Evolutionary conservation across 1,139 yeast species (phyloP), one percentile per base, ranked within the genome.

Genomic region (Komagataea norvegica): DNA sequence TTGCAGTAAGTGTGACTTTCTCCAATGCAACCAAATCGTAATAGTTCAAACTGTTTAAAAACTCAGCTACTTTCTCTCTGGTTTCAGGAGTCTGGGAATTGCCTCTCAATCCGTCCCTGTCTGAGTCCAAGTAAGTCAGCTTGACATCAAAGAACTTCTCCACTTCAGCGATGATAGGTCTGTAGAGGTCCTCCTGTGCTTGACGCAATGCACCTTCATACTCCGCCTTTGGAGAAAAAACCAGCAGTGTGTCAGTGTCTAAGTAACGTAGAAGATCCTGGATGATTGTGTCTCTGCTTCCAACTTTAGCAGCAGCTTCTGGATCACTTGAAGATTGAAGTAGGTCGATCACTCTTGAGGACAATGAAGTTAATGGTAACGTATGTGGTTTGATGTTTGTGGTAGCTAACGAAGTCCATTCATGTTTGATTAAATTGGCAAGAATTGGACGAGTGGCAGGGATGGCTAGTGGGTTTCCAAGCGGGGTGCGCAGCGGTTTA

Each of bases 241-340:
- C 87, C 35, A 91, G 69, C 49, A 95, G 67, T 2, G 97, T 88
- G 58, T 91, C 98, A 1, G 98, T 91, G 56, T 91, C 98, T 40
- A 93, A 67, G 56, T 88, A 91, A 41, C 91, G 78, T 52, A 89
- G 65, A 46, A 91, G 57, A 45, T 72, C 70, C 35, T 65, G 56
- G 45, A 74, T 72, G 27, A 83, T 70, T 39, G 72, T 76, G 6
- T 70, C 71, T 34, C 75, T 62, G 46, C 68, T 55, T 8, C 88
- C 86, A 27, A 80, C 72, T 55, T 79, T 79, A 23, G 78, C 72
- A 16, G 69, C 60, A 41, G 72, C 59, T 38, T 79, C 82, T 5
- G 65, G 59, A 4, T 45, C 49, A 1, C 45, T 43, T 9, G 49
- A 45, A 2, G 68, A 59, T 11, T 60, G 47, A 23, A 59, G 57